These are phyloP conservation scores for Acanthamoeba rhysodes DNA, from an alignment of 208 protist species.

Conservation along the genomic window DNA sequence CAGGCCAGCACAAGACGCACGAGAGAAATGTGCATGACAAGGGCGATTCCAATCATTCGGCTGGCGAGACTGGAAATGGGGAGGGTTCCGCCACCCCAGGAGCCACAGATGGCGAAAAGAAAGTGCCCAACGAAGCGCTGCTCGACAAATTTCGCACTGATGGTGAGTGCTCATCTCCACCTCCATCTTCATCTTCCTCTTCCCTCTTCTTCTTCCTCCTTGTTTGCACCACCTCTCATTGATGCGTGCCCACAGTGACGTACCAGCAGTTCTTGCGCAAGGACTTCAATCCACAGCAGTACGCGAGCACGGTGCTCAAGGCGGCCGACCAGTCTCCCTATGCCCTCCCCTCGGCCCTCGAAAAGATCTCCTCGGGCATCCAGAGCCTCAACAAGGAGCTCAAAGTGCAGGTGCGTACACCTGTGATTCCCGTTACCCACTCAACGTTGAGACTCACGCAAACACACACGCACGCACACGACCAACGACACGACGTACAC, in stretches of 20 bases:
- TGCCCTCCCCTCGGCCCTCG: conserved; percentile 76
- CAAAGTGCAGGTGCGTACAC: conserved; percentile 50
- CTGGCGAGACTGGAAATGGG: not conserved
- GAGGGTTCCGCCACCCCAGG: not conserved
- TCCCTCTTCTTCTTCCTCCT: not conserved
- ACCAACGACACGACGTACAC: not conserved
- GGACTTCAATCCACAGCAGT: conserved; percentile 79
- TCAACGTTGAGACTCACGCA: not conserved
- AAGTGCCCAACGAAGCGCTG: not conserved
- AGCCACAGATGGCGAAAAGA: not conserved
- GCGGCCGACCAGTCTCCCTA: conserved; percentile 53
- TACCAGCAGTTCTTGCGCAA: conserved; percentile 80
- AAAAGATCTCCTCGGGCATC: conserved; percentile 74
- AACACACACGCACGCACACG: not conserved
- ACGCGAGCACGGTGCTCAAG: conserved; percentile 82
- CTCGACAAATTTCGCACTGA: not conserved
- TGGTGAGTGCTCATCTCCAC: not conserved
- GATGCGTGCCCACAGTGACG: not conserved
- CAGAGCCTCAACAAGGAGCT: conserved; percentile 79
- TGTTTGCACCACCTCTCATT: not conserved
- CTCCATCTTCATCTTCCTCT: not conserved
- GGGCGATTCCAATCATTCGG: not conserved
- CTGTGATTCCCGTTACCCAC: not conserved
- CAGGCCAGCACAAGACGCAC: not conserved
- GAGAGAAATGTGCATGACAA: not conserved